Base-by-base conservation (phyloP, 768 basidiomycete species). In the Trametes coccinea region DNA sequence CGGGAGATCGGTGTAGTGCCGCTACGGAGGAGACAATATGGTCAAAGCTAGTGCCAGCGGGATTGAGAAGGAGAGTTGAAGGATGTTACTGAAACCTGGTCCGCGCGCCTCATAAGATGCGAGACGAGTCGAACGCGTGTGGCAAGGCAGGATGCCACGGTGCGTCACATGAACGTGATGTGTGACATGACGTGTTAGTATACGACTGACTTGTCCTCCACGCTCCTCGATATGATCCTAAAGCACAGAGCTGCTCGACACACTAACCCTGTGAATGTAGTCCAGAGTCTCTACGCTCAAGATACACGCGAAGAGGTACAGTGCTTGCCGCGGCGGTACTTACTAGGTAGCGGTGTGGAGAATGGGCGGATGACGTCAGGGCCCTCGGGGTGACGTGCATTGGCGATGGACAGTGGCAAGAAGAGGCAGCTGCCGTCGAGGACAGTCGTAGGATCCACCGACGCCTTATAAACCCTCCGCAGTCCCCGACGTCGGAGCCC, bases 311-410 rank as follows among this genome's bases (percentile, higher is more conserved):
- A 22, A 22, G 22, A 22, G 22, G 22, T 22, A 22, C 22, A 2
- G 39, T 39, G 13, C 8, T 13, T 39, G 39, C 39, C 39, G 7
- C 13, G 7, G 39, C 39, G 39, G 13, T 39, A 13, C 22, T 22
- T 39, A 13, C 22, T 22, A 22, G 22, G 22, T 22, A 22, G 22
- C 22, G 22, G 22, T 22, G 22, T 22, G 22, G 22, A 22, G 41
- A 43, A 13, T 43, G 14, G 14, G 41, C 14, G 40, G 29, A 56
- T 62, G 61, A 62, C 61, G 61, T 62, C 61, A 62, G 22, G 55
- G 34, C 3, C 16, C 40, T n/a, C 59, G 31, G 27, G 29, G 54
- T 62, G 61, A 62, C 61, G 61, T 62, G 50, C 61, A 8, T 45
- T 22, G 22, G 22, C 22, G 22, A 22, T 22, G 22, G 22, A 22